A percentile compares a stretch with the other conserved stretches of the same genome.
phyloP scores from a whole-genome alignment of 2,329 filamentous ascomycete genomes.

The Penicillium sp. region DNA sequence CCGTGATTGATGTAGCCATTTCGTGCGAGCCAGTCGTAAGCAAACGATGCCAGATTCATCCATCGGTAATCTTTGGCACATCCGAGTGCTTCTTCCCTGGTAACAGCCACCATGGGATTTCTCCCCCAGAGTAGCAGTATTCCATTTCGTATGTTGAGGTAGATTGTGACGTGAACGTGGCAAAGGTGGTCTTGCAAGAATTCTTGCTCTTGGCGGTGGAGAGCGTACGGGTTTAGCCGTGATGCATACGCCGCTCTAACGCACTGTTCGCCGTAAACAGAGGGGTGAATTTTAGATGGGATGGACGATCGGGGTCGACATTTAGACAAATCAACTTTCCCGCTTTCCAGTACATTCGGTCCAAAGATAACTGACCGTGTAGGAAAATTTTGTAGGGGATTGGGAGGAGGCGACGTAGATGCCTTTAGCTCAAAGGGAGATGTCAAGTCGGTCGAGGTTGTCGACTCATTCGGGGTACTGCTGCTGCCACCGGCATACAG shows the following conservation, averaged over 20 bases:
- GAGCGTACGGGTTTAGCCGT: constrained; percentile 79
- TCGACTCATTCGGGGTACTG: constrained; percentile 27
- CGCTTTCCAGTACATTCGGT: constrained; percentile 23
- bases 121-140: constrained; percentile 86
- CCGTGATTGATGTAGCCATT: constrained; percentile 96
- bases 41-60: constrained; percentile 83
- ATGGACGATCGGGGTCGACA: constrained; percentile 79
- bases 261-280: constrained; percentile 87
- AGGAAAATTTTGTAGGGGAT: constrained; percentile 13
- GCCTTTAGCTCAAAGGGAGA: constrained; percentile 24
- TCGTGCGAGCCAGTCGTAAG: constrained; percentile 87
- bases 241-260: constrained; percentile 86
- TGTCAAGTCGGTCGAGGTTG: constrained; percentile 25
- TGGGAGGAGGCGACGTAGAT: constrained; percentile 27
- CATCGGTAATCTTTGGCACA: constrained; percentile 84
- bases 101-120: constrained; percentile 79
- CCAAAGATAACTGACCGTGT: constrained; percentile 16
- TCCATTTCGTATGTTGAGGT: constrained; percentile 92
- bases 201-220: constrained; percentile 80
- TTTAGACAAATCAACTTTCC: constrained; percentile 41
- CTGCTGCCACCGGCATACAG: constrained; percentile 17
- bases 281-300: constrained; percentile 66
- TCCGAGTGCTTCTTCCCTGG: constrained; percentile 79
- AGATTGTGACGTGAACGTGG: constrained; percentile 85
- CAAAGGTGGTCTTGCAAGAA: constrained; percentile 79